Conservation (phyloP, 768 basidiomycete species). For the Pisolithus sp. region DNA sequence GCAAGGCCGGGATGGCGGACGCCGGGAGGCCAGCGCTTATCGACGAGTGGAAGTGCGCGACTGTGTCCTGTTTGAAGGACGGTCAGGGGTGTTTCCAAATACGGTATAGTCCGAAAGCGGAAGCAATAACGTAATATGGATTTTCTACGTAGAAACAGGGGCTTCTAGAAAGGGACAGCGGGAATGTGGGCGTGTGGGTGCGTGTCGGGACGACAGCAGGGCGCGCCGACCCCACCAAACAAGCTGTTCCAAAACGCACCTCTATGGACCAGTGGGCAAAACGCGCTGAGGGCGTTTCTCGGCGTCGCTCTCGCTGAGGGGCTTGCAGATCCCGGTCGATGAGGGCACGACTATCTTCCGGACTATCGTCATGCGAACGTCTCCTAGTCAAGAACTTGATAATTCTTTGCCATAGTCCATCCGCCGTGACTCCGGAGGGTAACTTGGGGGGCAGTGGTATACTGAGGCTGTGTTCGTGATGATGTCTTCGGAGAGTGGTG, state of each 20-base stretch:
- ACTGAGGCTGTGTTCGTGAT: constrained; percentile 39
- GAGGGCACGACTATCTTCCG: constrained; percentile 37
- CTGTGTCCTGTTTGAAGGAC: constrained; percentile 51
- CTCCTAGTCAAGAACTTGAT: constrained; percentile 29
- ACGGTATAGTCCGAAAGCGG: not conserved
- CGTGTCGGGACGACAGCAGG: not conserved
- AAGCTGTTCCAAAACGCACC: constrained; percentile 33
- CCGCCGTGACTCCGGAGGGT: constrained; percentile 35
- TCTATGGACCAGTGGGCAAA: constrained; percentile 64
- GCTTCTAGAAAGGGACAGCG: not conserved
- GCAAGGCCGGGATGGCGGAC: constrained; percentile 55
- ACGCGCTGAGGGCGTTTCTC: constrained; percentile 56
- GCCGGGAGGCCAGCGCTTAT: constrained; percentile 54
- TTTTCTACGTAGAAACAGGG: not conserved
- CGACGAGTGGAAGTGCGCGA: constrained; percentile 65
- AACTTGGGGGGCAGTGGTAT: constrained; percentile 43
- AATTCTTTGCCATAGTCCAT: constrained; percentile 43
- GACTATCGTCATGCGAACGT: constrained; percentile 10
- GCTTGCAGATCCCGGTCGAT: constrained; percentile 17
- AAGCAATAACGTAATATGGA: constrained; percentile 1
- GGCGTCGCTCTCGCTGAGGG: constrained; percentile 25
- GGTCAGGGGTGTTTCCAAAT: constrained; percentile 2
- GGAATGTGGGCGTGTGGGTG: too few species aligned
- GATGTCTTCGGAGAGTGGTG: constrained; percentile 69
- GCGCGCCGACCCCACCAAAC: not conserved